phyloP scores from a whole-genome alignment of 2,329 filamentous ascomycete species.

The Pseudonectria foliicola region DNA sequence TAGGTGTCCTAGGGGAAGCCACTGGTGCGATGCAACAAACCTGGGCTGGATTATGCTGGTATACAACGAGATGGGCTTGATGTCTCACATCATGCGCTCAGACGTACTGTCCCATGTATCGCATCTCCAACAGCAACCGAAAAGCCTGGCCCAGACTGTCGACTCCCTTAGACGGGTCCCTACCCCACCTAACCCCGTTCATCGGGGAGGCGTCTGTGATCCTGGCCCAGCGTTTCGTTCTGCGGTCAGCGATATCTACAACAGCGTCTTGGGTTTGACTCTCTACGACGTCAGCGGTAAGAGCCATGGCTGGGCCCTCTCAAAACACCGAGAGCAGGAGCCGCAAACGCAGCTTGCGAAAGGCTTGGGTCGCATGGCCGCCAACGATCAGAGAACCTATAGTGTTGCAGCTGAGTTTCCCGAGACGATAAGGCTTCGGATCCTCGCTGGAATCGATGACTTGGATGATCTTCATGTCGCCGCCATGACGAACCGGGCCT shows the following conservation, averaged over 20 bases:
- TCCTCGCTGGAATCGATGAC: constrained; percentile 33
- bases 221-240: constrained; percentile 39
- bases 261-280: constrained; percentile 42
- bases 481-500: constrained; percentile 35
- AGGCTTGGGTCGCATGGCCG: constrained; percentile 27
- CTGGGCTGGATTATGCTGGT: constrained; percentile 49
- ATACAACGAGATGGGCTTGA: constrained; percentile 39
- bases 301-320: constrained; percentile 43
- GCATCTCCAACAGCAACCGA: constrained; percentile 19
- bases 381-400: constrained; percentile 20
- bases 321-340: constrained; percentile 29
- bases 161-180: constrained; percentile 36
- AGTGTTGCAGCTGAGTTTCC: constrained; percentile 28
- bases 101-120: constrained; percentile 18
- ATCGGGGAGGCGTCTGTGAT: constrained; percentile 41
- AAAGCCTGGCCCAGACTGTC: constrained; percentile 40
- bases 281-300: constrained; percentile 41
- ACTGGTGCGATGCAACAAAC: constrained; percentile 44
- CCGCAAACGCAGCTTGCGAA: constrained; percentile 28
- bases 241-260: constrained; percentile 43
- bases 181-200: constrained; percentile 34
- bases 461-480: constrained; percentile 36
- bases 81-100: constrained; percentile 33
- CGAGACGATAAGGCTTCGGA: constrained; percentile 31
- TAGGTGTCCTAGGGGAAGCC: constrained; percentile 43